phyloP scores from a whole-genome alignment of 2,329 filamentous ascomycete genomes.

The Sporothrix schenckii region DNA sequence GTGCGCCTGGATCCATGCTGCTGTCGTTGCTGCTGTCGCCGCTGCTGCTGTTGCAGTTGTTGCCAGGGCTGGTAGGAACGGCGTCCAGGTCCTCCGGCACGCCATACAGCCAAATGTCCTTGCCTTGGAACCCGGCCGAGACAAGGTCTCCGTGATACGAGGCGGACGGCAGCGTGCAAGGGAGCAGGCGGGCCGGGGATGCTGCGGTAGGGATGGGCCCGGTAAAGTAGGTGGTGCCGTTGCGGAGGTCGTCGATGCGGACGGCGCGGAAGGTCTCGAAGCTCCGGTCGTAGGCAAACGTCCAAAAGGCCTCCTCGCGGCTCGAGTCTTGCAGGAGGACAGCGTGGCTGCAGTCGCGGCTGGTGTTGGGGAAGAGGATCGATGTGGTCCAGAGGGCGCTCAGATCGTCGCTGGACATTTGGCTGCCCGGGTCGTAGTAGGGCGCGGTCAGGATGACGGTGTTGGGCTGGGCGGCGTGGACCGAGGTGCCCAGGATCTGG shows the following conservation, averaged over 20 bases:
- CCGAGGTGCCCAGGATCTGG: conserved; percentile 75
- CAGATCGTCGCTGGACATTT: conserved; percentile 67
- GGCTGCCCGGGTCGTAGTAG: conserved; percentile 73
- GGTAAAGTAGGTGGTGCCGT: conserved; percentile 78
- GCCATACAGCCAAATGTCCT: conserved; percentile 77
- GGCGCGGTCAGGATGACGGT: conserved; percentile 79
- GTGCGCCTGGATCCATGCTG: neutral
- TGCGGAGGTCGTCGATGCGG: conserved; percentile 71
- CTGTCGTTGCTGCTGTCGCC: neutral
- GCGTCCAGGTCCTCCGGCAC: conserved; percentile 73
- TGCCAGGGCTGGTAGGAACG: conserved; percentile 47
- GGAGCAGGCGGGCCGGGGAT: conserved; percentile 62
- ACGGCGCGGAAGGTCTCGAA: conserved; percentile 79
- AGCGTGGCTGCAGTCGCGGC: conserved; percentile 75
- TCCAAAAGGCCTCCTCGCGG: conserved; percentile 70
- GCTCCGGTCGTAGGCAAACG: conserved; percentile 75
- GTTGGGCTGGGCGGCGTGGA: conserved; percentile 64
- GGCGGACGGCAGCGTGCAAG: conserved; percentile 69
- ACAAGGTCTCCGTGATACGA: conserved; percentile 72
- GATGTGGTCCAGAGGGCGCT: conserved; percentile 83
- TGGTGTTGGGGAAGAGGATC: conserved; percentile 81
- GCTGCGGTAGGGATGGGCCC: conserved; percentile 62
- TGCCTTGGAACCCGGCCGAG: conserved; percentile 71
- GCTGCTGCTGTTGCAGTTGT: neutral
- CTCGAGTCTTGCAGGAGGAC: conserved; percentile 66